Evolutionary conservation across 116 monocot genomes (phyloP).

Genomic region (Trichopus zeylanicus): DNA sequence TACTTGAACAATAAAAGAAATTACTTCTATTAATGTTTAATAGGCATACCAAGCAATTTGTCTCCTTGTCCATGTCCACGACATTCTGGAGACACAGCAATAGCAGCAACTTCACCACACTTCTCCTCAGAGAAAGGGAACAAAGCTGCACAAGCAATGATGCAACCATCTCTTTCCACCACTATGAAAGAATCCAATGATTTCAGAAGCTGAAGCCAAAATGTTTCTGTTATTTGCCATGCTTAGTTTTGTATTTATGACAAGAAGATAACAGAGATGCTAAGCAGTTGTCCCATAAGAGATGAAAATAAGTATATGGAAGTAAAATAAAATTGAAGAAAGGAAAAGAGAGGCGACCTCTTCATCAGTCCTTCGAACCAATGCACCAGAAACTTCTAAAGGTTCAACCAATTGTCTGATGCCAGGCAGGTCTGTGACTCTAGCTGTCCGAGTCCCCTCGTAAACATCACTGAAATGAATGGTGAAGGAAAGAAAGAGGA

Average conservation of each 20-base stretch:
- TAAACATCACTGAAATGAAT: conserved; percentile 66
- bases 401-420: conserved; percentile 83
- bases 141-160: conserved; percentile 93
- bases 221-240: conserved; percentile 1
- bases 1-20: not conserved
- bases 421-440: conserved; percentile 57
- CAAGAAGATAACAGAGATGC: not conserved
- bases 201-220: conserved; percentile 52
- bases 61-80: conserved; percentile 96
- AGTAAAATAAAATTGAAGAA: not conserved
- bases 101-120: conserved; percentile 87
- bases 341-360: conserved; percentile 36
- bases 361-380: conserved; percentile 71
- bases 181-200: conserved; percentile 66
- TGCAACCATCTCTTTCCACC: conserved; percentile 94
- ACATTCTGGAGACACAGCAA: conserved; percentile 91
- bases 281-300: not conserved
- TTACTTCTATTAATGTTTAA: no score
- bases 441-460: conserved; percentile 90
- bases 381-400: conserved; percentile 69
- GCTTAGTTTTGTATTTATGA: not conserved
- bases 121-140: conserved; percentile 79
- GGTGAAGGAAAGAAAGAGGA: not conserved
- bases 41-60: conserved; percentile 73
- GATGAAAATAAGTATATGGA: not conserved